Base-by-base conservation (phyloP, 768 basidiomycete genomes). In the Aureoboletus auriporus region DNA sequence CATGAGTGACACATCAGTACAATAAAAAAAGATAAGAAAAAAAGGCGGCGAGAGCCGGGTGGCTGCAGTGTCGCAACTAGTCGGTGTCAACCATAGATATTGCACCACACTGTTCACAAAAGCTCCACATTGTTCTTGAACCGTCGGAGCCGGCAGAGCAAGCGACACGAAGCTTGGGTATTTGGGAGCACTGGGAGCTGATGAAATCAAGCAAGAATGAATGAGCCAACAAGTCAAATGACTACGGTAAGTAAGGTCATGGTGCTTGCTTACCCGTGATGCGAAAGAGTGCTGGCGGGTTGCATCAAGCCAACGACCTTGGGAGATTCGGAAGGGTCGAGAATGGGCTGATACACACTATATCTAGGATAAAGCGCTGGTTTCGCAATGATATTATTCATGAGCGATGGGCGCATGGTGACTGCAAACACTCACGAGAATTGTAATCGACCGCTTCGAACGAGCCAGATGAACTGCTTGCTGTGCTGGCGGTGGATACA, bases 41-140 rank as follows among this genome's bases (percentile, higher is more conserved):
- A 52, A 27, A 41, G 30, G 28, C 39, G 50, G 52, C 53, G 39
- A 39, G 46, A 51, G 49, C 52, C 46, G 29, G 33, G 30, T 35
- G 51, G 43, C 23, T 17, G 20, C 14, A 41, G 34, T 46, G 26
- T 49, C n/a, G 36, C 17, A 31, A 43, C 13, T 70, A 84, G 67
- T 86, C 83, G 68, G 75, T 76, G 62, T 89, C 84, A 69, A 91
- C 84, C 83, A 89, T 89, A 53, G 87, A 87, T 66, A 91, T 89
- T 49, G 89, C 84, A 67, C 89, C 89, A 65, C 89, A 91, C 72
- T 89, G 77, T 75, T 89, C 88, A 67, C 89, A 91, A 64, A 86
- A 84, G 60, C 82, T 84, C 89, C 89, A 91, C 86, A 91, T 89
- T 14, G 86, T 83, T 49, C 67, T 65, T 63, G 78, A 79, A 52